These are phyloP conservation scores for Madurella fahalii DNA, from an alignment of 2,329 filamentous ascomycete species.

Conservation along the genomic window DNA sequence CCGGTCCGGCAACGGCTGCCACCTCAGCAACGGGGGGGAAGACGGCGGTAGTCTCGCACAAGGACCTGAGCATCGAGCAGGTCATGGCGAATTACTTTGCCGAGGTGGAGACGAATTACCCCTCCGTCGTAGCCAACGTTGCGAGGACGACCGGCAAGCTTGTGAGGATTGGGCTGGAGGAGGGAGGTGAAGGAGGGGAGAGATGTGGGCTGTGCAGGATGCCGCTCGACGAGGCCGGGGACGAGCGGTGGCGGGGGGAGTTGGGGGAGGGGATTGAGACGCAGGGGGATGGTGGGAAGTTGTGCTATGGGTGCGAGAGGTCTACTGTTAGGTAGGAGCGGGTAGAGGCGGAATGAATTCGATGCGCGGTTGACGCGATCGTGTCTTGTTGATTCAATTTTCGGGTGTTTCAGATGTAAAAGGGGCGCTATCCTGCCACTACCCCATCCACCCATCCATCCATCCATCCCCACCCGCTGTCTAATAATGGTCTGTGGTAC, in stretches of 20 bases:
- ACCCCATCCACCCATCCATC: background rate
- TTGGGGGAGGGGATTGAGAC: slow-evolving; percentile 44
- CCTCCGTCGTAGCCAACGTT: slow-evolving; percentile 91
- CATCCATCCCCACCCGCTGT: background rate
- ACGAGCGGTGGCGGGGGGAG: slow-evolving; percentile 60
- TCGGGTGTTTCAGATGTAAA: background rate
- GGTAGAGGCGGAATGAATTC: background rate
- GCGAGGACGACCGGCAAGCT: slow-evolving; percentile 88
- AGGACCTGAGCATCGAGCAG: slow-evolving; percentile 83
- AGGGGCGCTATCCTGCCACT: background rate
- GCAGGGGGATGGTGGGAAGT: slow-evolving; percentile 27
- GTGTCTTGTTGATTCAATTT: background rate
- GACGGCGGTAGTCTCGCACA: slow-evolving; percentile 54
- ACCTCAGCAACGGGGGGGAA: no score
- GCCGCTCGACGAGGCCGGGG: slow-evolving; percentile 58
- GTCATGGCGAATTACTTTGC: slow-evolving; percentile 87
- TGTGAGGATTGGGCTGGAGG: slow-evolving; percentile 41
- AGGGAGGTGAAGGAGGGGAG: slow-evolving; percentile 24
- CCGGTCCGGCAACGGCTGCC: background rate
- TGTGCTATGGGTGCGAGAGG: slow-evolving; percentile 74
- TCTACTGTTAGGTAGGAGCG: slow-evolving; percentile 42
- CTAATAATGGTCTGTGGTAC: background rate
- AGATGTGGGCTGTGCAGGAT: slow-evolving; percentile 68
- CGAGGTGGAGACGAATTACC: slow-evolving; percentile 79
- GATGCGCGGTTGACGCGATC: background rate